phyloP scores from a whole-genome alignment of 2,329 filamentous ascomycete species.

The Penicillium hesseltinei region DNA sequence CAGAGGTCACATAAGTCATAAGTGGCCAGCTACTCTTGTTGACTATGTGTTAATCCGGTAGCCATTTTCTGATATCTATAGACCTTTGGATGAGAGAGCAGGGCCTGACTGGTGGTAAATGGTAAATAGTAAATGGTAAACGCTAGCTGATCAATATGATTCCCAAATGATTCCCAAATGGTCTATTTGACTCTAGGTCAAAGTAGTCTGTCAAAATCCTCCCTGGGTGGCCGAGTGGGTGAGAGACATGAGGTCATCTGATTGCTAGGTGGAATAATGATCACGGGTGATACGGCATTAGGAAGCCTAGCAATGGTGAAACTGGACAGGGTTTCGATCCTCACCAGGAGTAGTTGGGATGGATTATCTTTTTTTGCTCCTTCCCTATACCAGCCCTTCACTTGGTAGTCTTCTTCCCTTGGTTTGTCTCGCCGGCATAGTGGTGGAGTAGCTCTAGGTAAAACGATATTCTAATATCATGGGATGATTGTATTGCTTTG shows the following conservation, averaged over 20 bases:
- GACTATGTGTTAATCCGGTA: not conserved
- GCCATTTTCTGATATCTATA: not conserved
- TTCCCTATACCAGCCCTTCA: no score
- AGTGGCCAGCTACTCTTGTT: no score
- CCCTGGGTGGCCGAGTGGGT: not conserved
- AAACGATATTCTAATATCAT: not conserved
- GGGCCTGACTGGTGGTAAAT: no score
- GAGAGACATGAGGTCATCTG: not conserved
- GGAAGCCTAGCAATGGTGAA: not conserved
- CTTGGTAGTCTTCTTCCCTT: not conserved
- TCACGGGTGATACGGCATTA: not conserved
- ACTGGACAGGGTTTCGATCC: not conserved
- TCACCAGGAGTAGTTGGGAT: not conserved
- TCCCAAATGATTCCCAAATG: no score
- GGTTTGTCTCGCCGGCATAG: not conserved
- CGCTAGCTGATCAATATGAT: not conserved
- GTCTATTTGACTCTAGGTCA: not conserved
- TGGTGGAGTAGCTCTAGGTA: no score
- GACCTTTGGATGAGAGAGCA: not conserved
- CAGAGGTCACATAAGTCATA: not conserved
- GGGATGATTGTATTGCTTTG: not conserved
- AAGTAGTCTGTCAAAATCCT: not conserved
- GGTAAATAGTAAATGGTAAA: not conserved
- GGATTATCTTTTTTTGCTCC: not conserved
- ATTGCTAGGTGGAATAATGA: not conserved